Conservation (phyloP, 768 basidiomycete species). For the Suillus brevipes region DNA sequence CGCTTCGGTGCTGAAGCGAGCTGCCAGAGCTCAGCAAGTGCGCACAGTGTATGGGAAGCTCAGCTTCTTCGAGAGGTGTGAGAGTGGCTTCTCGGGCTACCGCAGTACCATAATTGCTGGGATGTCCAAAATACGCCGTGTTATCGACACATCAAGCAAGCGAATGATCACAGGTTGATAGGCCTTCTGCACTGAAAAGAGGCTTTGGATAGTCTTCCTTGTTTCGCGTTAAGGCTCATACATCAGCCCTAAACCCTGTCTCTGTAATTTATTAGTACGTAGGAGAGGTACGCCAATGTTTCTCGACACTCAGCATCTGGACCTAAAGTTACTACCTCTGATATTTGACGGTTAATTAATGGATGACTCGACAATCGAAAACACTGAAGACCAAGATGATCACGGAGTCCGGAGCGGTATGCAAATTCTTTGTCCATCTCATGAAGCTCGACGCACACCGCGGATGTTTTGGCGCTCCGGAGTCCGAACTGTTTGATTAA, state of each 20-base stretch:
- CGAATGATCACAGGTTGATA: neutral
- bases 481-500: neutral
- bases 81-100: slow-evolving; percentile 6
- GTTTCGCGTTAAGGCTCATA: neutral
- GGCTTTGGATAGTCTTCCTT: slow-evolving; percentile 1
- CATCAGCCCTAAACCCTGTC: neutral
- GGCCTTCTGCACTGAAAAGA: neutral
- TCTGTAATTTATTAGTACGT: neutral
- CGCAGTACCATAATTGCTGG: slow-evolving; percentile 6
- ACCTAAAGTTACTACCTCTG: neutral
- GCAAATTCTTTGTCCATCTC: neutral
- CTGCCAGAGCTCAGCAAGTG: neutral
- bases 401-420: neutral
- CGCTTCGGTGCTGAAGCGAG: slow-evolving; percentile 1
- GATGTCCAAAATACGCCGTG: slow-evolving; percentile 3
- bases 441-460: neutral
- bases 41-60: neutral
- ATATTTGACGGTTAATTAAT: neutral
- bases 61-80: slow-evolving; percentile 2
- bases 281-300: neutral
- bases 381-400: neutral
- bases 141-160: slow-evolving; percentile 4
- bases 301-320: neutral
- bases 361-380: neutral
- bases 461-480: neutral